Base-by-base conservation (phyloP, 371 early-diverging fungal species). In the Apophysomyces variabilis region DNA sequence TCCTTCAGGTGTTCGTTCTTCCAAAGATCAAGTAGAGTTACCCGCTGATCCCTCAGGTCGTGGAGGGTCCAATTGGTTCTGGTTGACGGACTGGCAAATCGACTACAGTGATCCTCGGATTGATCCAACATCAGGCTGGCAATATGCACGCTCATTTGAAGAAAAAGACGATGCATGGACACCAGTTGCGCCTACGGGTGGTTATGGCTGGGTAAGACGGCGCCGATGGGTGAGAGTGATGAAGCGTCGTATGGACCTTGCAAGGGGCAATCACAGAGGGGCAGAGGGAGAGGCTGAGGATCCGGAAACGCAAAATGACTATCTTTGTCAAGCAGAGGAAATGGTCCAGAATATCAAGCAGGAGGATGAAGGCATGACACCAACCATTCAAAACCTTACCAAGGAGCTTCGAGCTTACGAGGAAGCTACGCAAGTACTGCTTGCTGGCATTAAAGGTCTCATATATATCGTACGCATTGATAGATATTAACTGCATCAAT, bases 81-180 rank as follows among this genome's bases (percentile, higher is more conserved):
- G 93, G 93, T 60, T 91, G 37, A 89, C 89, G 4, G 93, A 93
- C 47, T 93, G 93, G 93, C 78, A 82, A 16, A 74, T 90, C 21
- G 92, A 92, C 68, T 73, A 80, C 26, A 80, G 78, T 13, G 85
- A 89, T 68, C 88, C 89, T 4, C 72, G 74, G 35, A 72, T 80
- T 5, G 87, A 89, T 64, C 73, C 80, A 4, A 78, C 74, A 3
- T 82, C 87, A 1, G 89, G 89, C 0, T 89, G 90, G 88, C 87
- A 88, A 60, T 92, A 92, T 64, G 85, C 85, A 35, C 75, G 77
- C 18, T 80, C 79, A 4, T 82, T 88, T 67, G 78, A 78, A 11
- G 83, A 84, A 12, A 60, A 70, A 5, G 88, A 83, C 32, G 72
- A 75, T n/a, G 61, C 64, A 13, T 90, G 91, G 89, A 68, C 74